Conservation (phyloP, 768 basidiomycete genomes). For the Amanita phalloides region DNA sequence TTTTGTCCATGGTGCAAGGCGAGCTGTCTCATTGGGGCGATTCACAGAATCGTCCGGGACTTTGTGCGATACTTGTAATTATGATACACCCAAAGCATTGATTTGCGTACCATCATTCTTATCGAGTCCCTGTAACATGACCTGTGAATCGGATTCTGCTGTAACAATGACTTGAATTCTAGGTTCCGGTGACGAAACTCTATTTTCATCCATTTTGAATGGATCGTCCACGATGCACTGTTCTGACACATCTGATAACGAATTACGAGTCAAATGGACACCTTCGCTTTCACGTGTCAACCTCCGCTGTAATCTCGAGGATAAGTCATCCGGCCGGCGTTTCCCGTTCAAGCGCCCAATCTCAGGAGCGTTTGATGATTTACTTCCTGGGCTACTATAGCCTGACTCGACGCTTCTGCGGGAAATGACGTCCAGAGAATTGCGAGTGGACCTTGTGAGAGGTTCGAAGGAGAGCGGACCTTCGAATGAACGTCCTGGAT, state of each 20-base stretch:
- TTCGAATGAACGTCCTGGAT: slow-evolving; percentile 31
- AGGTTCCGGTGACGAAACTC: neutral
- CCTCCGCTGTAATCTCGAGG: neutral
- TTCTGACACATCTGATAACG: slow-evolving; percentile 29
- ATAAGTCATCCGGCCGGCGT: neutral
- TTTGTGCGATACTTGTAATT: neutral
- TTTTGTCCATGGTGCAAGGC: slow-evolving; percentile 4
- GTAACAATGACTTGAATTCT: slow-evolving; percentile 6
- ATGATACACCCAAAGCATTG: neutral
- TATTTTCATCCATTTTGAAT: neutral
- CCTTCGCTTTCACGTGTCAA: slow-evolving; percentile 30
- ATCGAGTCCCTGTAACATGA: neutral
- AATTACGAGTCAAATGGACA: slow-evolving; percentile 29
- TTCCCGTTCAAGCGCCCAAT: slow-evolving; percentile 14
- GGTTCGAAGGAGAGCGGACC: slow-evolving; percentile 52
- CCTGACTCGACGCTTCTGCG: slow-evolving; percentile 33
- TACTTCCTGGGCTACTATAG: slow-evolving; percentile 28
- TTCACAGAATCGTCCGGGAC: neutral
- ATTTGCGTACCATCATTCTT: neutral
- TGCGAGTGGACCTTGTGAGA: slow-evolving; percentile 31
- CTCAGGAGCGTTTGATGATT: slow-evolving; percentile 17
- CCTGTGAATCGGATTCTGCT: neutral
- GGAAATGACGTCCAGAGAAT: slow-evolving; percentile 34
- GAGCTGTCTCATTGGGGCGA: neutral
- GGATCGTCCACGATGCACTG: slow-evolving; percentile 9